Base-by-base conservation (phyloP, 2,329 filamentous ascomycete genomes). In the Alternaria gaisen region DNA sequence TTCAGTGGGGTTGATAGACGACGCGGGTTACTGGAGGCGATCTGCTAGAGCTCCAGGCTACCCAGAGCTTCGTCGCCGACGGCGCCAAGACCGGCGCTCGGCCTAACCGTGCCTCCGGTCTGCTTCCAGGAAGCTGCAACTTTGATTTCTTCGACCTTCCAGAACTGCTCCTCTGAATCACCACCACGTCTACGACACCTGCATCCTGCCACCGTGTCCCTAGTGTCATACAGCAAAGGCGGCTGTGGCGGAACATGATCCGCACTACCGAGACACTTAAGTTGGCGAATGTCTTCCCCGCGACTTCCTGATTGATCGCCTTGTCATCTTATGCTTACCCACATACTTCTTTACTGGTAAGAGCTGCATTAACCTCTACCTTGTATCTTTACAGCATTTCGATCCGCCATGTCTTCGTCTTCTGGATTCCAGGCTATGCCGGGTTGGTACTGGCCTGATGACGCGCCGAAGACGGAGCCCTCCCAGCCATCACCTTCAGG, bases 391-490 rank as follows among this genome's bases (percentile, higher is more conserved):
- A 32, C 30, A 50, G 44, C 26, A 36, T 54, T 20, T 20, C 51
- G 41, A 36, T 38, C 22, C 47, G 58, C 20, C 30, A 84, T 83
- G 82, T 76, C 81, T 56, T 77, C 80, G 42, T 79, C 80, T 16
- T 76, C 75, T 20, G 77, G 74, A 50, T 80, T 70, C 68, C 75
- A 78, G 66, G 68, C 68, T 53, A 76, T 71, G 71, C 81, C 77
- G 26, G 78, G 77, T 62, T 84, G 83, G 82, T 76, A 78, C 47
- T 84, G 83, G 78, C 81, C 82, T 42, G 77, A 82, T 30, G 80
- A 82, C 59, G 60, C 81, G 38, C 80, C 80, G 12, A 79, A 77
- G 58, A 67, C 72, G 22, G 68, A 71, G 36, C 50, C 71, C 16
- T 26, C 63, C 41, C 56, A 44, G 16, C 53, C 70, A 24, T 60